Percentiles rank a stretch among this genome's conserved stretches.
These are phyloP conservation scores for Laetiporus sulphureus DNA, from an alignment of 1,284 basidiomycete genomes.

Conservation along the genomic window DNA sequence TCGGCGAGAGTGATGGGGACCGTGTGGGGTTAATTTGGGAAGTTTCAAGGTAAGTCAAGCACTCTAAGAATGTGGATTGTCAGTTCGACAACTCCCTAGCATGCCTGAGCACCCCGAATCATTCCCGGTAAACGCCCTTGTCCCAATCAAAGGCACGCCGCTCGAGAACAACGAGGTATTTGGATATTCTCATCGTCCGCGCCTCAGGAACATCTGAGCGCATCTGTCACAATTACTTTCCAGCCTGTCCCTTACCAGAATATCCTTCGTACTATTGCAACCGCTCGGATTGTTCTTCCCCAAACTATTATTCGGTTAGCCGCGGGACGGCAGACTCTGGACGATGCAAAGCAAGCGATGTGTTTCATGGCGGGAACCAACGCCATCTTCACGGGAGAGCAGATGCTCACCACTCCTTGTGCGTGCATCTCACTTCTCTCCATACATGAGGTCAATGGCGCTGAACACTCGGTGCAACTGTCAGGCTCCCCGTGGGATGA, in stretches of 20 bases:
- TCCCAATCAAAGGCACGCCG: conserved; percentile 72
- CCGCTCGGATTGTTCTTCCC: conserved; percentile 89
- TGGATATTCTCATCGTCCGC: background rate
- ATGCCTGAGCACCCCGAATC: conserved; percentile 96
- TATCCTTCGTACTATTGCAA: conserved; percentile 91
- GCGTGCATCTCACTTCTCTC: conserved; percentile 26
- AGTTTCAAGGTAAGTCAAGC: conserved; percentile 67
- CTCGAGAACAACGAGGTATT: conserved; percentile 64
- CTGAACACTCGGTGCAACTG: conserved; percentile 11
- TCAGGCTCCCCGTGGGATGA: conserved; percentile 84
- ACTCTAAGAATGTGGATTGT: too few relatives aligned
- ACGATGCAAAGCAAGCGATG: conserved; percentile 93
- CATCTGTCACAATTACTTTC: background rate
- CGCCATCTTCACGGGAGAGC: conserved; percentile 95
- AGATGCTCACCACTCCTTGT: conserved; percentile 97
- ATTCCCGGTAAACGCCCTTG: conserved; percentile 96
- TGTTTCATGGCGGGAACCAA: conserved; percentile 99
- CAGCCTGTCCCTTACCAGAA: conserved; percentile 80
- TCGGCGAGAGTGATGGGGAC: conserved; percentile 90
- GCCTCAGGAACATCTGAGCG: background rate
- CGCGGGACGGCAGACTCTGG: conserved; percentile 87
- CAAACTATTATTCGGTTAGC: conserved; percentile 93
- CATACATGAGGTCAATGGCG: conserved; percentile 11
- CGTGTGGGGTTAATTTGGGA: conserved; percentile 94
- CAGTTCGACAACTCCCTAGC: conserved; percentile 38